These are phyloP conservation scores for Pogostemon cablin DNA, from an alignment of 257 asterid species.

Conservation along the genomic window DNA sequence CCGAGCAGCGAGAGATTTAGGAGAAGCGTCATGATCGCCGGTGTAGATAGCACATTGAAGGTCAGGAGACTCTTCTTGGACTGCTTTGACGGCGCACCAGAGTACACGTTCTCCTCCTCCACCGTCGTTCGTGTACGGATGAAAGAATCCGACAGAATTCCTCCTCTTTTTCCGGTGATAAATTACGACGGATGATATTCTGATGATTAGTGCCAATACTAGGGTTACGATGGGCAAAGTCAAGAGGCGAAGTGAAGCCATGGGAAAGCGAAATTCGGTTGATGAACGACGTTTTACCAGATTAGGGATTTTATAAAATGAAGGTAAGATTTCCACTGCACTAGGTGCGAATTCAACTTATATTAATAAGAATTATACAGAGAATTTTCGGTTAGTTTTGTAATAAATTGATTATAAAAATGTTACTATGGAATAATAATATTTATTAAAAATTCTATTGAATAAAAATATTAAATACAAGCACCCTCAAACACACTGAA, in stretches of 20 bases:
- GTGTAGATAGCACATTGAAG: constrained; percentile 81
- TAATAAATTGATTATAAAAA: too few species aligned
- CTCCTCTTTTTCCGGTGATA: constrained; percentile 49
- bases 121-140: constrained; percentile 93
- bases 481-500: too few species aligned
- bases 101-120: constrained; percentile 99
- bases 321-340: too few species aligned
- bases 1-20: constrained; percentile 66
- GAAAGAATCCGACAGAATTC: constrained; percentile 74
- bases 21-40: constrained; percentile 87
- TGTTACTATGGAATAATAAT: too few species aligned
- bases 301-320: too few species aligned
- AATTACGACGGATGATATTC: constrained; percentile 31
- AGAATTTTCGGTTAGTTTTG: too few species aligned
- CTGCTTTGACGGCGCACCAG: constrained; percentile 95
- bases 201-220: constrained; percentile 31
- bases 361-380: too few species aligned
- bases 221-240: constrained; percentile 36
- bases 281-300: neutral
- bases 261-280: constrained; percentile 30
- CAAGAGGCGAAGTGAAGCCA: constrained; percentile 40
- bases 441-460: too few species aligned
- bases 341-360: too few species aligned
- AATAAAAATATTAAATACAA: too few species aligned
- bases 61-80: constrained; percentile 79